Base-by-base conservation (phyloP, 1,139 yeast genomes). In the Starmera stellimalicola region DNA sequence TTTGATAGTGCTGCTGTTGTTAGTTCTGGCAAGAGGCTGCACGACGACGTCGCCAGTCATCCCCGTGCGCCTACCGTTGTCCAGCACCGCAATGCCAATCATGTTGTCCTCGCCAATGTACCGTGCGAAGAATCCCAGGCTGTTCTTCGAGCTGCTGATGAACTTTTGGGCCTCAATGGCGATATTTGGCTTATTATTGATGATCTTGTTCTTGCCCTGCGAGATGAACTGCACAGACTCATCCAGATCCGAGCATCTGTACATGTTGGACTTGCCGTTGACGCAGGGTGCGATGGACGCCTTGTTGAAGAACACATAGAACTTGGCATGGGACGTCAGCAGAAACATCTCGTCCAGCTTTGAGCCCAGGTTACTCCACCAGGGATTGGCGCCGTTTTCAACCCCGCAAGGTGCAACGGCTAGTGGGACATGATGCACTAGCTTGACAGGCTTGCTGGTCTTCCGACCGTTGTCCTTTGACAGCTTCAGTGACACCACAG, bases 71-170 rank as follows among this genome's bases (percentile, higher is more conserved):
- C 84, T 85, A 19, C 83, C 77, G 16, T 44, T 44, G 34, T 76
- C 77, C 95, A 95, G 87, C 14, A 85, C 54, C 1, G 88, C 83
- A 35, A 82, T 83, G 8, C 85, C 95, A 43, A 85, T 84, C 94
- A 85, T 82, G 54, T 85, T 85, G 55, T 85, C 96, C 51, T 85
- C 96, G 3, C 95, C 95, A 50, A 87, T 85, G 54, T 79, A 87
- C 39, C 77, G 64, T 7, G 94, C 76, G 55, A 87, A 85, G 41
- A 76, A 73, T 37, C 75, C 68, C 34, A 87, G 64, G 0, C 95
- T 43, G 22, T 46, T 45, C 17, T 38, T 39, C 4, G 31, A 27
- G 4, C 27, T 18, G 3, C 30, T 25, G 11, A 33, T 32, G 25
- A 34, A 48, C 8, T 32, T 18, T 3, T 20, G 11, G 2, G 53